A percentile compares a stretch with the other conserved stretches of the same genome.
Conservation (phyloP, 371 early-diverging fungal genomes). For the Actinomucor elegans region DNA sequence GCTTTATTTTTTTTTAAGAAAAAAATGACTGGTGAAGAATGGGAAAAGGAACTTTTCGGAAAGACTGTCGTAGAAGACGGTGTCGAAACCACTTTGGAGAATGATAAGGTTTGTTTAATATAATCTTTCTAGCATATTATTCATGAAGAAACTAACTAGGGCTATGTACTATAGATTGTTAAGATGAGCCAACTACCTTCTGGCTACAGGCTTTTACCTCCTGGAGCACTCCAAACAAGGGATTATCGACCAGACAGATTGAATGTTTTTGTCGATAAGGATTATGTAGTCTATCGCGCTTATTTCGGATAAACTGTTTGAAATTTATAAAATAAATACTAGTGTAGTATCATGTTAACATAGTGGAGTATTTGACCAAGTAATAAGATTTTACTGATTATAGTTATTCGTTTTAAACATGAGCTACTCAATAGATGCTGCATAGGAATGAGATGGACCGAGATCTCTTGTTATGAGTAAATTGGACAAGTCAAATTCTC, state of each 20-base stretch:
- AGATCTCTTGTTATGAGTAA: no score
- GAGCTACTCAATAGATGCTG: no score
- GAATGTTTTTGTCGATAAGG: conserved; percentile 35
- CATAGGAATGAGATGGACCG: no score
- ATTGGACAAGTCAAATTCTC: no score
- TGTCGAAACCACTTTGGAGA: background rate
- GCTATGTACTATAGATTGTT: background rate
- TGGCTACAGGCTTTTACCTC: conserved; percentile 26
- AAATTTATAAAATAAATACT: no score
- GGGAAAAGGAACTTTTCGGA: conserved; percentile 5
- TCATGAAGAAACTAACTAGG: background rate
- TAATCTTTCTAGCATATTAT: background rate
- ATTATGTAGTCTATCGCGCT: conserved; percentile 15
- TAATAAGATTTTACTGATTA: no score
- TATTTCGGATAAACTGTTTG: conserved; percentile 35
- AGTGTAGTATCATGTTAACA: no score
- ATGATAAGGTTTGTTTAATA: background rate
- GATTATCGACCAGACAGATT: conserved; percentile 37
- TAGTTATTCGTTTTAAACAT: no score
- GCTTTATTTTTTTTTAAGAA: no score
- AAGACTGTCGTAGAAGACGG: conserved; percentile 1
- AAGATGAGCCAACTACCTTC: conserved; percentile 31
- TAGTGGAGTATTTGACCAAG: no score
- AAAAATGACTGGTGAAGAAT: no score
- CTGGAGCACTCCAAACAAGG: conserved; percentile 26